A percentile compares a stretch with the other conserved stretches of the same genome.
Conservation (phyloP, 2,329 filamentous ascomycete genomes). For the Pseudophaeomoniella oleicola region DNA sequence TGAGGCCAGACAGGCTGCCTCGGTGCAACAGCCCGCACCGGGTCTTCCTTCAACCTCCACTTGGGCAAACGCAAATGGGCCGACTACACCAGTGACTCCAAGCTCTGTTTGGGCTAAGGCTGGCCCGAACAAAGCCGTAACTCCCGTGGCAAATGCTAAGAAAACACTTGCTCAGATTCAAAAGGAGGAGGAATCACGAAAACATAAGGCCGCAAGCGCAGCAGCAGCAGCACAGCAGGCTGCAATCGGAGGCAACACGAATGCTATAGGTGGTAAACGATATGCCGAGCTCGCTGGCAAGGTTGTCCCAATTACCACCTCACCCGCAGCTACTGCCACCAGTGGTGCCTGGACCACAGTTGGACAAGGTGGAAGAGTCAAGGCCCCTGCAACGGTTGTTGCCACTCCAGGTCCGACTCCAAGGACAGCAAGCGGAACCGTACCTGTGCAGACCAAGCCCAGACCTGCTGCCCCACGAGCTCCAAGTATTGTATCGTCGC, state of each 20-base stretch:
- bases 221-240: constrained; percentile 30
- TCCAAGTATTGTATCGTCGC: constrained; percentile 29
- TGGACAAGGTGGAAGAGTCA: constrained; percentile 83
- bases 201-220: constrained; percentile 53
- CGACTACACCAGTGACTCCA: constrained; percentile 43
- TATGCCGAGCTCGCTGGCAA: constrained; percentile 93
- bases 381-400: constrained; percentile 45
- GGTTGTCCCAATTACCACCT: constrained; percentile 31
- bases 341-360: constrained; percentile 79
- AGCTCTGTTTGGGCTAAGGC: constrained; percentile 38
- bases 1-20: constrained; percentile 42
- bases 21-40: constrained; percentile 44
- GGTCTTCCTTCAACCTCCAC: constrained; percentile 79
- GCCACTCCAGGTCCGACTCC: constrained; percentile 33
- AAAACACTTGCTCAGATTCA: constrained; percentile 95
- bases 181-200: constrained; percentile 83
- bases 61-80: constrained; percentile 66
- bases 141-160: constrained; percentile 36
- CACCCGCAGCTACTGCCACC: constrained; percentile 22
- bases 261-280: constrained; percentile 53
- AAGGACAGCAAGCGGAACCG: constrained; percentile 32
- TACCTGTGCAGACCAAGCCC: constrained; percentile 25
- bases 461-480: constrained; percentile 38
- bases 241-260: constrained; percentile 25
- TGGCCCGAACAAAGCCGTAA: constrained; percentile 14